phyloP scores from a whole-genome alignment of 1,284 basidiomycete species.

The Marasmius oreades region DNA sequence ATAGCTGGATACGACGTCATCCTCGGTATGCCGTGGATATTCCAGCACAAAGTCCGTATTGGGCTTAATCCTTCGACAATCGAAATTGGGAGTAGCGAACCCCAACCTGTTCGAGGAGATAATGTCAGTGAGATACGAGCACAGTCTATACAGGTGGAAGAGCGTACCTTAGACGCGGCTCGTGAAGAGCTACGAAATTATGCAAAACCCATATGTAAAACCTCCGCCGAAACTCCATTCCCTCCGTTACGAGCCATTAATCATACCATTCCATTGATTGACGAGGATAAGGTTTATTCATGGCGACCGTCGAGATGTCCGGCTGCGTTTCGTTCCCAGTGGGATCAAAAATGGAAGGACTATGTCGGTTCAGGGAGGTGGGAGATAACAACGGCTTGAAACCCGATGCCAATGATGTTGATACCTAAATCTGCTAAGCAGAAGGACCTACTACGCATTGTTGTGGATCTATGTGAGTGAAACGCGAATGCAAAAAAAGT shows the following conservation, averaged over 20 bases:
- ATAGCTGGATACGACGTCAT: constrained; percentile 30
- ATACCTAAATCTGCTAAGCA: constrained; percentile 24
- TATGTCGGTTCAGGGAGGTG: constrained; percentile 28
- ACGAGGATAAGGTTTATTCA: constrained; percentile 23
- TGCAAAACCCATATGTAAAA: constrained; percentile 22
- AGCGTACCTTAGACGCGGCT: constrained; percentile 15
- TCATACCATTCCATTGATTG: constrained; percentile 31
- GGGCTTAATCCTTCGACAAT: constrained; percentile 18
- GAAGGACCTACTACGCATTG: constrained; percentile 19
- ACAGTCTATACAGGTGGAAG: constrained; percentile 9
- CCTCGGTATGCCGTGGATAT: constrained; percentile 29
- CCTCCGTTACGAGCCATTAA: constrained; percentile 31
- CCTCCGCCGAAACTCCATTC: constrained; percentile 22
- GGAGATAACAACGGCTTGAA: constrained; percentile 23
- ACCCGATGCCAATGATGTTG: constrained; percentile 33
- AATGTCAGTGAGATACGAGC: constrained; percentile 19
- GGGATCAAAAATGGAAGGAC: constrained; percentile 18
- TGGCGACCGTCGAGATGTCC: constrained; percentile 27
- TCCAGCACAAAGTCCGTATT: constrained; percentile 21
- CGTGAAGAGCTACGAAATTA: constrained; percentile 18
- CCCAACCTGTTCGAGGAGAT: constrained; percentile 17
- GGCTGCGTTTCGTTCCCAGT: constrained; percentile 24
- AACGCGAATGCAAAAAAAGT: constrained; percentile 22
- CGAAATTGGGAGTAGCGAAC: constrained; percentile 17
- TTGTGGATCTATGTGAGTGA: constrained; percentile 23